Base-by-base conservation (phyloP, 23 red algal species). In the Chondrus crispus region DNA sequence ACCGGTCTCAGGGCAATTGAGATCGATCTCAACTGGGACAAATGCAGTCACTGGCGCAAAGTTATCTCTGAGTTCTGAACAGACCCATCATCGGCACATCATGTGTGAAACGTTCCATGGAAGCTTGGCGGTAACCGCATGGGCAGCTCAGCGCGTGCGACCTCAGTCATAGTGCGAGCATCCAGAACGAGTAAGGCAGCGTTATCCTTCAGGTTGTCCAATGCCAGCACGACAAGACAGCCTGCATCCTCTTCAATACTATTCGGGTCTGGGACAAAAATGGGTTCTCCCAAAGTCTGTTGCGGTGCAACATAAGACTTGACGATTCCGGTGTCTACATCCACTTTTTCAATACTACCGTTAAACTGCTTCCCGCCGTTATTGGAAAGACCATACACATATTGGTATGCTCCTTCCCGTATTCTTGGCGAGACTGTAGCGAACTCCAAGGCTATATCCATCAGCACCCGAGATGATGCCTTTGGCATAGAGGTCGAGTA, bases 91-190 rank as follows among this genome's bases (percentile, higher is more conserved):
- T n/a, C n/a, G n/a, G n/a, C n/a, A n/a, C n/a, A n/a, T n/a, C n/a
- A n/a, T n/a, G n/a, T n/a, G n/a, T n/a, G n/a, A 66, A 66, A 66
- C 26, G 60, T 66, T n/a, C 60, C 60, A 66, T 77, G 71, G n/a
- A 77, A 38, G 24, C 44, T 24, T 39, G 24, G 71, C 37, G 71
- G 71, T 20, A 42, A 37, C 13, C 29, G 71, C 10, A 46, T 10
- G n/a, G 71, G 71, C 26, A 77, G n/a, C 8, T 35, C 22, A 10
- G 71, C 71, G n/a, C 71, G 26, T 10, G 71, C 71, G 7, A 77
- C 38, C 44, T 47, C 16, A n/a, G 11, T 77, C 71, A 77, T 46
- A 46, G 26, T 44, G n/a, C 71, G 24, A 11, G 71, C 71, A 48
- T 77, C 71, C 71, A 77, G 44, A 10, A 77, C 44, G 7, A 38